Base-by-base conservation (phyloP, 2,329 filamentous ascomycete genomes). In the Nakataea oryzae region DNA sequence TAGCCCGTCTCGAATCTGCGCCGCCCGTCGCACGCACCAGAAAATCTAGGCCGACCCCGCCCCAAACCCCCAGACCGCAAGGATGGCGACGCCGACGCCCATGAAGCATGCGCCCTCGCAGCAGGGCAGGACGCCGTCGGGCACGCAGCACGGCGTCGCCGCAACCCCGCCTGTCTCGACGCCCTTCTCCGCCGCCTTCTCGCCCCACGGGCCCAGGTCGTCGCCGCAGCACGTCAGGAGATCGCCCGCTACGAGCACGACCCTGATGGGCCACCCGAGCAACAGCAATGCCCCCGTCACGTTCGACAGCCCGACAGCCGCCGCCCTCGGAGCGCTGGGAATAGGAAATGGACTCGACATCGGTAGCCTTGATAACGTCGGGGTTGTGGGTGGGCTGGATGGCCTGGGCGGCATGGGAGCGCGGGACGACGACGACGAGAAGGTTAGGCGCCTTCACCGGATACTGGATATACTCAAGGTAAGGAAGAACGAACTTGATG, bases 111-210 rank as follows among this genome's bases (percentile, higher is more conserved):
- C 67, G 7, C 73, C 79, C 55, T 84, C 81, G 17, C 78, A 80
- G 67, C 79, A 81, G 70, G 78, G 78, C n/a, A 74, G 75, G 47
- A 81, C 79, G 3, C 79, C 78, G 9, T 79, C 78, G 24, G 81
- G 83, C 66, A 71, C 68, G 2, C 70, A 75, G 54, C 71, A 75
- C 24, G 72, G 80, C 63, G 77, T 81, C 2, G 82, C 75, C 6
- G 83, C 82, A 3, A 87, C 85, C 7, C 86, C 86, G 17, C 84
- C 85, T n/a, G 85, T 86, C 28, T 87, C 85, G 47, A 88, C 85
- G 1, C 85, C 85, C 17, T 87, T 87, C 73, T 86, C 84, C 26
- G 78, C 79, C n/a, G 83, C 79, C 47, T 84, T 87, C 69, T 86
- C 85, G 2, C 85, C 85, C 4, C 77, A 75, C 30, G 83, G 78